Evolutionary conservation across 768 basidiomycete species (phyloP), one percentile per base, ranked within the genome.

Genomic region (Cubamyces lactineus): DNA sequence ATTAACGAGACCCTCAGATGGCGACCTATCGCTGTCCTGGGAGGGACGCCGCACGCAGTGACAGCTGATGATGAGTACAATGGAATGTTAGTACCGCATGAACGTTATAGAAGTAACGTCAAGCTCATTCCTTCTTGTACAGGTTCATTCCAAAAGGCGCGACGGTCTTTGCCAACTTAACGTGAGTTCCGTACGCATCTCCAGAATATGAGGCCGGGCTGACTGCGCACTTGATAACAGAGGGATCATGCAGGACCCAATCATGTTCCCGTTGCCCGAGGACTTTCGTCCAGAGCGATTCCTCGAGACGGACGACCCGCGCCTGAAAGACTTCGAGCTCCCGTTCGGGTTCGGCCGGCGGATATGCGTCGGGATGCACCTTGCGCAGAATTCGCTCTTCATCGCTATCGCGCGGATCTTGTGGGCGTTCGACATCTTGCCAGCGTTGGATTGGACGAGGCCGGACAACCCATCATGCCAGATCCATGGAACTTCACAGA

Each of bases 331-430:
- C 61, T 68, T 28, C 57, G 78, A 78, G 50, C 70, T 86, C 49
- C 86, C 83, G 67, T 91, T 89, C 73, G 88, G 88, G 7, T 91
- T 88, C 68, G 88, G 88, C 50, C 77, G 88, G 74, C 82, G 88
- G 82, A 61, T 70, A 15, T 72, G 71, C 62, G 67, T 67, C 1
- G 71, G 71, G 3, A 62, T 65, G 55, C 70, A 71, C 49, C 65
- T 72, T 43, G 71, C 70, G 23, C 55, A 57, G 15, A 59, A 65
- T 46, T 65, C 66, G 19, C 53, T 71, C 11, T 72, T 68, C 60
- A 66, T 72, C 19, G 38, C 59, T 21, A 56, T 70, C 3, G 53
- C 70, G 15, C 30, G 63, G 21, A 61, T 71, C 1, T 58, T 72
- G 15, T 68, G 59, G 65, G 59, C 60, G 8, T 72, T 70, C 60